Percentiles rank a stretch among this genome's conserved stretches.
These are phyloP conservation scores for Niveomyces coronatus DNA, from an alignment of 2,329 filamentous ascomycete genomes.

Conservation along the genomic window DNA sequence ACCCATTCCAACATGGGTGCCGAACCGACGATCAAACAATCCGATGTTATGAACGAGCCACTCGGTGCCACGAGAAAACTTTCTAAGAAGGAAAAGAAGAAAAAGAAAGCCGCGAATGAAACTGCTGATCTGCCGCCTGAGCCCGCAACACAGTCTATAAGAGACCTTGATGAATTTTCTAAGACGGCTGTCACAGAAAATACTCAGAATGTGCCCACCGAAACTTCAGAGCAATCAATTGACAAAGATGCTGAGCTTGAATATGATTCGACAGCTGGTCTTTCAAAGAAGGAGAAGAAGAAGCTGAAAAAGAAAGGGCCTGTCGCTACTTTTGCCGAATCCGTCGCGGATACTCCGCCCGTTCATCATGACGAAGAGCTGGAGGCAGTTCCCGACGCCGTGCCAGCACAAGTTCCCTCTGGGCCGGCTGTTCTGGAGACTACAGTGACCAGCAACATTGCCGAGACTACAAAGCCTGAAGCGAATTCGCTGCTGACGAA, in stretches of 20 bases:
- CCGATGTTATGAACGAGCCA: slow-evolving; percentile 19
- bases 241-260: slow-evolving; percentile 3
- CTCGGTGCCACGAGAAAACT: slow-evolving; percentile 19
- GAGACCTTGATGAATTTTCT: neutral
- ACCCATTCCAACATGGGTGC: too few species aligned
- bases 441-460: too few species aligned
- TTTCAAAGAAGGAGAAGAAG: slow-evolving; percentile 23
- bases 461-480: neutral
- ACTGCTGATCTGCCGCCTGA: neutral
- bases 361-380: too few species aligned
- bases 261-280: neutral
- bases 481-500: slow-evolving; percentile 5
- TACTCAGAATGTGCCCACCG: neutral
- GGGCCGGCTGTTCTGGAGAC: too few species aligned
- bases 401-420: too few species aligned
- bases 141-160: neutral
- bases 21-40: too few species aligned
- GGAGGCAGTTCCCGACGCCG: neutral
- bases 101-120: slow-evolving; percentile 10
- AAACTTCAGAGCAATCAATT: neutral
- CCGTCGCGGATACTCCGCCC: slow-evolving; percentile 1
- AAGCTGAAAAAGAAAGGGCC: slow-evolving; percentile 12
- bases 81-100: slow-evolving; percentile 22
- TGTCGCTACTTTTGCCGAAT: neutral
- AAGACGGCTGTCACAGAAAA: neutral